Conservation (phyloP, 768 basidiomycete species). For the Collybia sordida region DNA sequence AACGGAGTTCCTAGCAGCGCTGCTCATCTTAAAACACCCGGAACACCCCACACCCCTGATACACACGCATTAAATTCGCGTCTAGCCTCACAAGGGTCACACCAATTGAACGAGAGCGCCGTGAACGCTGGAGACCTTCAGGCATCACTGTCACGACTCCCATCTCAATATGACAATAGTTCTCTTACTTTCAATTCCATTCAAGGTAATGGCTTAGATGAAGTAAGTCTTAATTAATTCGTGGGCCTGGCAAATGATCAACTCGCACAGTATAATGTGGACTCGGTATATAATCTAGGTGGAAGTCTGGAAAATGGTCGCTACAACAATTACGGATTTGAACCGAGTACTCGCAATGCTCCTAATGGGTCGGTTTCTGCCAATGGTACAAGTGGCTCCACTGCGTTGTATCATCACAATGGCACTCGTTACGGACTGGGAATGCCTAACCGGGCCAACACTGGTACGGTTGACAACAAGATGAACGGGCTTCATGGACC, state of each 20-base stretch:
- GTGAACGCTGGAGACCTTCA: slow-evolving; percentile 58
- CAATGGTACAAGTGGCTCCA: slow-evolving; percentile 57
- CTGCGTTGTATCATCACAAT: slow-evolving; percentile 76
- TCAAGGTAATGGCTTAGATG: slow-evolving; percentile 49
- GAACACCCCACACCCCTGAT: slow-evolving; percentile 66
- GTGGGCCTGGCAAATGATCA: slow-evolving; percentile 1
- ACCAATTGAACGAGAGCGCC: slow-evolving; percentile 49
- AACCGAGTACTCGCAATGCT: slow-evolving; percentile 39
- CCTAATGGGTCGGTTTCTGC: slow-evolving; percentile 14
- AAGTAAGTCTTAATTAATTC: slow-evolving; percentile 39
- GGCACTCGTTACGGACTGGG: slow-evolving; percentile 76
- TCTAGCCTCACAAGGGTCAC: slow-evolving; percentile 46
- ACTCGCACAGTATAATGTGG: slow-evolving; percentile 54
- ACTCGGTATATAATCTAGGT: slow-evolving; percentile 52
- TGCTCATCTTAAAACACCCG: slow-evolving; percentile 64
- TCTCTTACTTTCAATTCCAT: slow-evolving; percentile 56
- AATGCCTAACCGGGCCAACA: slow-evolving; percentile 49
- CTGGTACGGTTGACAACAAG: slow-evolving; percentile 62
- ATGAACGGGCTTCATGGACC: slow-evolving; percentile 91
- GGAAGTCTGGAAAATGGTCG: slow-evolving; percentile 49
- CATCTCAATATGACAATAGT: slow-evolving; percentile 55
- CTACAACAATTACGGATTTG: slow-evolving; percentile 61
- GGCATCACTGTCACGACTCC: slow-evolving; percentile 71
- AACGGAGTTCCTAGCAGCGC: slow-evolving; percentile 48
- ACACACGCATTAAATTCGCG: slow-evolving; percentile 62